Percentiles rank a stretch among this genome's conserved stretches.
Evolutionary conservation across 2,329 filamentous ascomycete genomes (phyloP).

Genomic region (Beauveria scarabaeidicola): DNA sequence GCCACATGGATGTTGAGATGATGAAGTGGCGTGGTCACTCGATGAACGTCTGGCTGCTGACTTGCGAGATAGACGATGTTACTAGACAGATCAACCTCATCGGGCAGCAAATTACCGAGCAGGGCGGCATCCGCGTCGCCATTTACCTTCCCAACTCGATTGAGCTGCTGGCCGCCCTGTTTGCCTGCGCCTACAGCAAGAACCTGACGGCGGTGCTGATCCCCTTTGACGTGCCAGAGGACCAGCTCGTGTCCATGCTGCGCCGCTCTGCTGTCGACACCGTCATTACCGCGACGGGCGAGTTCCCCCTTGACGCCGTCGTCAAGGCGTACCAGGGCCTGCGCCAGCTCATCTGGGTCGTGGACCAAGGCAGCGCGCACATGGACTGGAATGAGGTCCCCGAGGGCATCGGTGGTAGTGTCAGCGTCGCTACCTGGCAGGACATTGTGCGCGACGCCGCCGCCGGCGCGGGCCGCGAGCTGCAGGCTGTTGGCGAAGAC

Average conservation of each 20-base stretch:
- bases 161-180: constrained; percentile 73
- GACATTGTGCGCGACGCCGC: constrained; percentile 70
- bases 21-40: too few species aligned
- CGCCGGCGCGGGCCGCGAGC: constrained; percentile 46
- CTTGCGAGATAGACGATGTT: constrained; percentile 48
- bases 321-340: constrained; percentile 61
- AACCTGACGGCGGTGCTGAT: constrained; percentile 76
- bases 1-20: not conserved
- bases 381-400: constrained; percentile 94
- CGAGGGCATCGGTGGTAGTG: constrained; percentile 60
- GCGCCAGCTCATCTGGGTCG: constrained; percentile 80
- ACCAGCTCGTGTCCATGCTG: constrained; percentile 63
- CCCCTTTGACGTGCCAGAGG: constrained; percentile 68
- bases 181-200: constrained; percentile 79
- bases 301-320: constrained; percentile 71
- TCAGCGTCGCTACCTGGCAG: constrained; percentile 88
- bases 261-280: constrained; percentile 67
- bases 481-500: constrained; percentile 55
- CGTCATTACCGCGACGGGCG: constrained; percentile 75
- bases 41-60: not conserved
- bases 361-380: constrained; percentile 81
- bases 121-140: constrained; percentile 68
- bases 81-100: constrained; percentile 83
- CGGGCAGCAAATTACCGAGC: constrained; percentile 65
- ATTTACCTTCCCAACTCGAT: constrained; percentile 90